Conservation (phyloP, 805 yeast genomes). For the Starmerella scarabaei region DNA sequence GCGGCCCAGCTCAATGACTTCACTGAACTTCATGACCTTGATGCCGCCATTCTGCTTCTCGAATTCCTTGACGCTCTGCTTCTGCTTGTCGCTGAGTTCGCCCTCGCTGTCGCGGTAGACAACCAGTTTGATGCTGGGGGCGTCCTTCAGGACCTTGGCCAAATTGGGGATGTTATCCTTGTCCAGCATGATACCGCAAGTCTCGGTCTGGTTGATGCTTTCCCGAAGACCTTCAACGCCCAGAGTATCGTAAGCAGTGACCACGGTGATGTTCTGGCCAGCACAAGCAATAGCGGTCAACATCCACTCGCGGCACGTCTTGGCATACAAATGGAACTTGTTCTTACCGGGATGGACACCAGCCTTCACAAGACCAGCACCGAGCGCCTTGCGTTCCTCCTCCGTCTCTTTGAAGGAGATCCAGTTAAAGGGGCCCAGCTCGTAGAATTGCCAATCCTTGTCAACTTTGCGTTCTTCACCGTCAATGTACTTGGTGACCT, state of each 20-base stretch:
- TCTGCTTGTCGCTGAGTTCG: slow-evolving; percentile 44
- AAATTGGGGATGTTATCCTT: slow-evolving; percentile 55
- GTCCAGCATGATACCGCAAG: slow-evolving; percentile 73
- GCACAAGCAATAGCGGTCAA: slow-evolving; percentile 67
- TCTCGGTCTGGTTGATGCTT: slow-evolving; percentile 70
- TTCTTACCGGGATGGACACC: slow-evolving; percentile 59
- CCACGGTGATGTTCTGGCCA: slow-evolving; percentile 71
- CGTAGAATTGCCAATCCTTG: slow-evolving; percentile 81
- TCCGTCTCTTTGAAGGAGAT: slow-evolving; percentile 48
- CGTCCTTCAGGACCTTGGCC: slow-evolving; percentile 52
- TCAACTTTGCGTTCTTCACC: slow-evolving; percentile 62
- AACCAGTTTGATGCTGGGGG: slow-evolving; percentile 48
- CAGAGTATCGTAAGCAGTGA: slow-evolving; percentile 61
- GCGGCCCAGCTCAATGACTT: slow-evolving; percentile 52
- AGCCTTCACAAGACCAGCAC: slow-evolving; percentile 60
- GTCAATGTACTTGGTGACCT: slow-evolving; percentile 59
- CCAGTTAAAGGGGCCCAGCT: slow-evolving; percentile 58
- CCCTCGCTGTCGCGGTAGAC: slow-evolving; percentile 47
- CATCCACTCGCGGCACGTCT: slow-evolving; percentile 86
- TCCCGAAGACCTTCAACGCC: slow-evolving; percentile 43
- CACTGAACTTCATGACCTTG: slow-evolving; percentile 49
- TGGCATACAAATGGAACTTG: slow-evolving; percentile 70
- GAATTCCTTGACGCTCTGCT: slow-evolving; percentile 42
- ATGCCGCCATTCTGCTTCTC: slow-evolving; percentile 54
- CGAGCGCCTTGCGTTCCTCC: slow-evolving; percentile 39